Conservation (phyloP, 129 eudicot genomes). For the Pittosporum tobira region DNA sequence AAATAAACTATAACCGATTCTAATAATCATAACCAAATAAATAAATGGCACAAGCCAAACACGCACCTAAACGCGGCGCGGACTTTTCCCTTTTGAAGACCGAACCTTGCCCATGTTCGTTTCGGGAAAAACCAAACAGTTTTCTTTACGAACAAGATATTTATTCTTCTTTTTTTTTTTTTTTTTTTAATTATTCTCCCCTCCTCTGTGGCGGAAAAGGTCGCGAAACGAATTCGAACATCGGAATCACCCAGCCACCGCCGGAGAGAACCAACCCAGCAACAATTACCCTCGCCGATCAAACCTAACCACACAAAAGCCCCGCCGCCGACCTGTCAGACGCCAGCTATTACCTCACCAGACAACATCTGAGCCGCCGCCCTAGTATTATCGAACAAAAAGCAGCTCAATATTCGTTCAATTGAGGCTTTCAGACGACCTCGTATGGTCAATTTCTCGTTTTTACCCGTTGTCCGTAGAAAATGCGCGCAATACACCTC, state of each 20-base stretch:
- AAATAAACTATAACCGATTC: no score
- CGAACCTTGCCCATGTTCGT: no score
- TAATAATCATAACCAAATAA: no score
- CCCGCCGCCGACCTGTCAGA: neutral
- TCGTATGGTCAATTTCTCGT: conserved; percentile 9
- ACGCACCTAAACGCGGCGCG: no score
- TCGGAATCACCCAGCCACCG: neutral
- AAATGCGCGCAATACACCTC: conserved; percentile 31
- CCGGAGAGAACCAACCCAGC: neutral
- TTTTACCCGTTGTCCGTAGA: conserved; percentile 15
- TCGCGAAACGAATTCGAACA: neutral
- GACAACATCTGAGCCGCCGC: neutral
- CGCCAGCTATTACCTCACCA: neutral
- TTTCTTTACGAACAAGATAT: no score
- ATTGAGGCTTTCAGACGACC: neutral
- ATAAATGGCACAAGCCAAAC: no score
- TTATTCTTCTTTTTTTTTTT: no score
- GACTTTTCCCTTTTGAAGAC: no score
- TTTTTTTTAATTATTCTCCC: no score
- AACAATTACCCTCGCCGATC: neutral
- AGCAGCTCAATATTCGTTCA: neutral
- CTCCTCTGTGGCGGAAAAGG: neutral
- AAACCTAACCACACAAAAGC: no score
- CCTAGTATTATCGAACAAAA: neutral
- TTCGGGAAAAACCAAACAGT: no score